Evolutionary conservation across 345 rosid species (phyloP).

Genomic region (Carallia pectinifolia): DNA sequence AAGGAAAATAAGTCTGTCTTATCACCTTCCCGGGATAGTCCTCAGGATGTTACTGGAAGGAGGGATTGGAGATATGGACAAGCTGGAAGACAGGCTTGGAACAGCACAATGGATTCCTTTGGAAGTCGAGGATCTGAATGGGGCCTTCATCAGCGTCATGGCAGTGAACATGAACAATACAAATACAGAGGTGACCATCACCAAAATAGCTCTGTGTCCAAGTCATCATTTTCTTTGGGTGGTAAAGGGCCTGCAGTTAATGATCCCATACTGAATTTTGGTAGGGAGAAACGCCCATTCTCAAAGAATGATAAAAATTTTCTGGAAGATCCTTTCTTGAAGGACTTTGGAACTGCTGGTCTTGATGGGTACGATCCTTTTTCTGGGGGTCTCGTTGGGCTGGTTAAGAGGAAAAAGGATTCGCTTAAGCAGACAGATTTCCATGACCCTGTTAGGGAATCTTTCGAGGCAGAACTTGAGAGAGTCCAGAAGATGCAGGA

Average conservation of each 20-base stretch:
- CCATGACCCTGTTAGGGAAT: slow-evolving; percentile 91
- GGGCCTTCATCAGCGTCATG: slow-evolving; percentile 42
- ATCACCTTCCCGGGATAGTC: slow-evolving; percentile 47
- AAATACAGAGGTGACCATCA: slow-evolving; percentile 42
- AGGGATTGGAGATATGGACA: slow-evolving; percentile 56
- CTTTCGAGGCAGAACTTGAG: slow-evolving; percentile 99
- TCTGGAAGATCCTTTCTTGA: slow-evolving; percentile 58
- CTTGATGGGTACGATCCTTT: slow-evolving; percentile 79
- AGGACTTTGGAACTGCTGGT: slow-evolving; percentile 51
- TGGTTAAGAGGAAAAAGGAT: slow-evolving; percentile 83
- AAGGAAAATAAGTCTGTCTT: slow-evolving; percentile 50
- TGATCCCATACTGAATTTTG: slow-evolving; percentile 48
- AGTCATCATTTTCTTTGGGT: slow-evolving; percentile 46
- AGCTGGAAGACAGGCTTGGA: slow-evolving; percentile 68
- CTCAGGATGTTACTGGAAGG: slow-evolving; percentile 49
- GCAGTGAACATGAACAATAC: slow-evolving; percentile 57
- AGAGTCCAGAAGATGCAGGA: slow-evolving; percentile 97
- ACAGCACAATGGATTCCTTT: slow-evolving; percentile 39
- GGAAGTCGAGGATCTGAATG: slow-evolving; percentile 46
- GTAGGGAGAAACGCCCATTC: slow-evolving; percentile 59
- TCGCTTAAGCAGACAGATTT: slow-evolving; percentile 65
- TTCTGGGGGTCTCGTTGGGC: slow-evolving; percentile 58
- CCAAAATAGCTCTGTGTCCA: slow-evolving; percentile 38
- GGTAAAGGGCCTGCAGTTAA: slow-evolving; percentile 40
- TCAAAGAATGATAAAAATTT: slow-evolving; percentile 70